Evolutionary conservation across 306 rosid species (phyloP), one percentile per base, ranked within the genome.

Genomic region (Quercus bicolor): DNA sequence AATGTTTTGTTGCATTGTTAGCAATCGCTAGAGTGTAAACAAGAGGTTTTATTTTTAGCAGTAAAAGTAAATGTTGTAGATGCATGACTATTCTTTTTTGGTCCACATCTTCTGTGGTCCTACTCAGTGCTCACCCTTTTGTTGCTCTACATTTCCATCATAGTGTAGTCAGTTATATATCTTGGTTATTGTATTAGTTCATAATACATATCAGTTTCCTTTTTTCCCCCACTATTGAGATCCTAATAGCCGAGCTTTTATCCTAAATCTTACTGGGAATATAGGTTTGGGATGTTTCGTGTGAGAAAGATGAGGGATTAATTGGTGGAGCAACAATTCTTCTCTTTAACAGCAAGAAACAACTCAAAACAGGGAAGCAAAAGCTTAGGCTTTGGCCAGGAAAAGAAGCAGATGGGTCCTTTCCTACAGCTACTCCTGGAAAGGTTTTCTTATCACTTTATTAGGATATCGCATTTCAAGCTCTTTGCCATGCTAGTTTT

Each of bases 211-310:
- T 29, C 5, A 40, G 11, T 40, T 65, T 2, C 16, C 45, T 65
- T 8, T 20, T 1, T 20, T 2, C 28, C 18, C 15, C 16, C 19
- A 26, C 14, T 34, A 33, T 33, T 34, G 3, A 5, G 9, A 8
- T 68, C 52, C 18, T 34, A 33, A 23, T 4, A 34, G 52, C 40
- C 64, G 59, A 79, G 56, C 18, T 68, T 69, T 40, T 70, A 11
- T 59, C 64, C 64, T n/a, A 74, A 53, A 64, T 45, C 56, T 66
- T 78, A 64, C 61, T 83, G 74, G 60, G 15, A 74, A 15, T 85
- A 28, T 78, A 95, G 99, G 99, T 93, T 84, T 95, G 96, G 97
- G 99, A 95, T 85, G 97, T 95, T 74, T 95, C 99, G 16, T 88
- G 87, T 61, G 96, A 98, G 61, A 86, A 85, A 81, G 89, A 89